Conservation (phyloP, 768 basidiomycete genomes). For the Suillus weaverae region DNA sequence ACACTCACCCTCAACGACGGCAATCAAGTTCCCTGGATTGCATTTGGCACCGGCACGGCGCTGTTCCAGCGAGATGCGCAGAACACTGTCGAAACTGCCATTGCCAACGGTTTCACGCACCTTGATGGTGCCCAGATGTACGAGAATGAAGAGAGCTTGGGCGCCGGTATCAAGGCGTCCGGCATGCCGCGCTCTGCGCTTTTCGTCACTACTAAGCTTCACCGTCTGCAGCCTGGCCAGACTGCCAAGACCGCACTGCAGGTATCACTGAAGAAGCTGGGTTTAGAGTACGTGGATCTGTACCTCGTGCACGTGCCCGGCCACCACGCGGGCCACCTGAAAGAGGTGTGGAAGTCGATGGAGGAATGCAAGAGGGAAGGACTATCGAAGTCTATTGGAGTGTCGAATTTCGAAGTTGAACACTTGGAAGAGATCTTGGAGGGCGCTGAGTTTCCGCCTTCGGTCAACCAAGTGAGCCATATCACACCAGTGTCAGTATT, state of each 20-base stretch:
- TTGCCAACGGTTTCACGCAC: conserved; percentile 33
- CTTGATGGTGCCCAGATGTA: background rate
- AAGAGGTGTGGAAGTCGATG: conserved; percentile 41
- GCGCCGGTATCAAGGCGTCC: conserved; percentile 29
- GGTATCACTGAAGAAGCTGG: conserved; percentile 41
- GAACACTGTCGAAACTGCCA: conserved; percentile 21
- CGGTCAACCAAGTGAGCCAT: conserved; percentile 47
- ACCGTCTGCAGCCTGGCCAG: conserved; percentile 14
- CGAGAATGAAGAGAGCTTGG: conserved; percentile 33
- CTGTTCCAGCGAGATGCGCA: conserved; percentile 30
- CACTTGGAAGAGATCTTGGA: conserved; percentile 41
- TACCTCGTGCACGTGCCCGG: conserved; percentile 43
- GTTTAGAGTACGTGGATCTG: conserved; percentile 16
- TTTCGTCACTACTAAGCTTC: conserved; percentile 46
- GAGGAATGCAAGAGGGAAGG: conserved; percentile 41
- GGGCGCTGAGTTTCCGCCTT: conserved; percentile 40
- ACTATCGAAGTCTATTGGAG: conserved; percentile 38
- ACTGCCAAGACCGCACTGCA: conserved; percentile 35
- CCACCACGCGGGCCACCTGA: conserved; percentile 23
- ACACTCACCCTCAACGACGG: conserved; percentile 38
- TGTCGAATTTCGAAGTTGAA: conserved; percentile 45
- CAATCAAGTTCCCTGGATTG: conserved; percentile 37
- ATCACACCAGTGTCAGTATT: no score
- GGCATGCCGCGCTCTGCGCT: conserved; percentile 39
- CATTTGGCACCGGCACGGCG: conserved; percentile 34